A percentile compares a stretch with the other conserved stretches of the same genome.
Conservation (phyloP, 257 asterid genomes). For the Parsonsia alboflavescens region DNA sequence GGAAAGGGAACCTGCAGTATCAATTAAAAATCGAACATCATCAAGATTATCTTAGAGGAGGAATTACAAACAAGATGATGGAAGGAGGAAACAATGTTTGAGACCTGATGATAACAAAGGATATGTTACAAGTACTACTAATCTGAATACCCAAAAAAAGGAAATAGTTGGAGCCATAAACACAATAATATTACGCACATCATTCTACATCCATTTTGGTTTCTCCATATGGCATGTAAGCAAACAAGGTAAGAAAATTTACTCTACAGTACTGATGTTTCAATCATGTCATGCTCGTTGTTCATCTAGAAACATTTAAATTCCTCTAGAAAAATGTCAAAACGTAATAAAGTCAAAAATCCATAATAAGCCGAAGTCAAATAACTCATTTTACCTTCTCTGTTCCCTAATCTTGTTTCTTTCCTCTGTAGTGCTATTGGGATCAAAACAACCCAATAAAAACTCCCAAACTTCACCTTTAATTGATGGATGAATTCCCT, state of each 20-base stretch:
- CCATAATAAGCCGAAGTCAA: background rate
- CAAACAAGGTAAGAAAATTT: background rate
- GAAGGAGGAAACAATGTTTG: background rate
- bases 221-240: background rate
- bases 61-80: background rate
- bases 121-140: background rate
- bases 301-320: background rate
- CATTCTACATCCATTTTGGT: background rate
- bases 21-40: background rate
- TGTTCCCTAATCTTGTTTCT: constrained; percentile 58
- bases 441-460: constrained; percentile 90
- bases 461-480: constrained; percentile 97
- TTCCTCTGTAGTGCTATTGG: constrained; percentile 68
- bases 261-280: background rate
- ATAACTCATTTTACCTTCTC: constrained; percentile 54
- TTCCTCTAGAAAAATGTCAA: background rate
- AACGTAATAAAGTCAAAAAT: background rate
- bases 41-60: background rate
- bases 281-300: background rate
- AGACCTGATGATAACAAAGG: background rate
- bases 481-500: constrained; percentile 94
- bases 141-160: background rate
- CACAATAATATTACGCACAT: background rate
- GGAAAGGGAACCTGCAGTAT: background rate
- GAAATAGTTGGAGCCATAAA: background rate